phyloP scores from a whole-genome alignment of 805 yeast species.

The Kuraishia piskuri region DNA sequence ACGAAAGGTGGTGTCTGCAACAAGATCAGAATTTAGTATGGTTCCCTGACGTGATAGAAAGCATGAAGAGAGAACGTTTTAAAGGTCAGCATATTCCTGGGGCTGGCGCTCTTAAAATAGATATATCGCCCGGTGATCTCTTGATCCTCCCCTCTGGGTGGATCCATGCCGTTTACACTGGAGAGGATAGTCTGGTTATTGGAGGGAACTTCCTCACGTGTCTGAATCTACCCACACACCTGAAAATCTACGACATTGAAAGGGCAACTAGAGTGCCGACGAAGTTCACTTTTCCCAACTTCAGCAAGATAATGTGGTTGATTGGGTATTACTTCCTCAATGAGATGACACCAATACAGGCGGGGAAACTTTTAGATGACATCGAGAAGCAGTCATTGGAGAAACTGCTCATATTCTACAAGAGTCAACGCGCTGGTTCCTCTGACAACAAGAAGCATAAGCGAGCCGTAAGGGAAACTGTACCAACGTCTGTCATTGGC shows the following conservation, averaged over 20 bases:
- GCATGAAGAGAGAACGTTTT: constrained; percentile 20
- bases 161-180: constrained; percentile 87
- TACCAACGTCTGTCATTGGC: constrained; percentile 18
- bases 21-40: constrained; percentile 55
- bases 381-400: constrained; percentile 9
- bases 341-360: not conserved
- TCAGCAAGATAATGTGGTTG: constrained; percentile 62
- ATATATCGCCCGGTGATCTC: constrained; percentile 53
- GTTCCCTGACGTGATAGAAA: constrained; percentile 43
- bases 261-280: constrained; percentile 61
- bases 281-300: constrained; percentile 72
- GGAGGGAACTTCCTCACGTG: constrained; percentile 84
- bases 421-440: constrained; percentile 11
- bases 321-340: constrained; percentile 36
- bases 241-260: constrained; percentile 57
- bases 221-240: constrained; percentile 52
- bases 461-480: constrained; percentile 10
- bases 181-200: constrained; percentile 68
- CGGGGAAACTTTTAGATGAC: constrained; percentile 4
- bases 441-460: constrained; percentile 6
- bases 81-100: constrained; percentile 30
- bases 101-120: constrained; percentile 29
- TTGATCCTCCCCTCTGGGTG: constrained; percentile 85
- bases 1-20: constrained; percentile 65
- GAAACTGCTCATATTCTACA: constrained; percentile 16